Conservation (phyloP, 495 filamentous ascomycete species). For the Penicillium robsamsonii region DNA sequence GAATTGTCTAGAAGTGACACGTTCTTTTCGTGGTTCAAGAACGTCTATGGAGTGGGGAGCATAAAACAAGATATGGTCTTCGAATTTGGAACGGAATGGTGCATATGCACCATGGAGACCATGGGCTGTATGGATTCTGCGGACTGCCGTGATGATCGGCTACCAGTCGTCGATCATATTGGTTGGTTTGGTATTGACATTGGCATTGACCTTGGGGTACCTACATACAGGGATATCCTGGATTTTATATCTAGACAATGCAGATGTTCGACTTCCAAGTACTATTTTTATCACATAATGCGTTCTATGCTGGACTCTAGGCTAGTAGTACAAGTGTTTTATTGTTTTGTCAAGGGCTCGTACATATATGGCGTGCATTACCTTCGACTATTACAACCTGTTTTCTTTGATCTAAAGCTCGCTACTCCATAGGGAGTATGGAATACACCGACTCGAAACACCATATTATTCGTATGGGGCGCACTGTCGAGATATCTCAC, state of each 20-base stretch:
- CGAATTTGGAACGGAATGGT: neutral
- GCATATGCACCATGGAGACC: neutral
- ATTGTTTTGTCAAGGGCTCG: neutral
- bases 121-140: neutral
- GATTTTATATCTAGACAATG: neutral
- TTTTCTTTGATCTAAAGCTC: neutral
- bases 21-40: neutral
- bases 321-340: neutral
- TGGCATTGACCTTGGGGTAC: neutral
- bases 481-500: neutral
- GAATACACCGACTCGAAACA: neutral
- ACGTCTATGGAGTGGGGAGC: too few species aligned
- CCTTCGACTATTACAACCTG: neutral
- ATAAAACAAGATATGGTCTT: neutral
- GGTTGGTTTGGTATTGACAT: neutral
- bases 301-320: neutral
- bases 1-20: neutral
- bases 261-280: neutral
- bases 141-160: slow-evolving; percentile 11
- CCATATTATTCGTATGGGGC: neutral
- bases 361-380: neutral
- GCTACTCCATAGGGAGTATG: too few species aligned
- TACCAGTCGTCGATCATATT: slow-evolving; percentile 11
- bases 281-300: neutral
- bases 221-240: neutral